A percentile compares a stretch with the other conserved stretches of the same genome.
phyloP scores from a whole-genome alignment of 169 alveolate genomes.

The Cryptosporidium xiaoi region DNA sequence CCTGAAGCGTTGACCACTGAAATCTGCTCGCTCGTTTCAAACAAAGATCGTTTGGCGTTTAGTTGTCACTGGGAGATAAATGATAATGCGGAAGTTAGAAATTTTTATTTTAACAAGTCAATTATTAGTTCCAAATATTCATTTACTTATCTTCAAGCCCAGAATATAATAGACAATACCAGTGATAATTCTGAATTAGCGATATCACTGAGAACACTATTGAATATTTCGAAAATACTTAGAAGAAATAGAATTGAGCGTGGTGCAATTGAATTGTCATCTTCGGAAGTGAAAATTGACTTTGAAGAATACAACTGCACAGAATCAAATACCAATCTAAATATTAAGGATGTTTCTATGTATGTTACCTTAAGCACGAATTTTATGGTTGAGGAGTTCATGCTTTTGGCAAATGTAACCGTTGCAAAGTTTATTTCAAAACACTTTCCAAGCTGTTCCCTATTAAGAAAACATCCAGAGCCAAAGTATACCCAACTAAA shows the following conservation, averaged over 20 bases:
- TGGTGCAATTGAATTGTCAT: constrained; percentile 96
- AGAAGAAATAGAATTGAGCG: constrained; percentile 89
- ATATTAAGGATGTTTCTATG: constrained; percentile 18
- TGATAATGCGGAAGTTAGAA: constrained; percentile 84
- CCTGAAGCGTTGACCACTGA: constrained; percentile 96
- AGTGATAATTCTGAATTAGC: constrained; percentile 85
- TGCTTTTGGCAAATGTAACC: constrained; percentile 97
- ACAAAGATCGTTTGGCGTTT: constrained; percentile 93
- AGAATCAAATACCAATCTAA: not conserved
- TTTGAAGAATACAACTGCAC: constrained; percentile 80
- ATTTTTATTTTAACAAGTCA: constrained; percentile 86
- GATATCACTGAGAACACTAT: constrained; percentile 85
- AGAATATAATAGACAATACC: constrained; percentile 87
- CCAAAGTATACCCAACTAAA: constrained; percentile 93
- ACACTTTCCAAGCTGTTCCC: constrained; percentile 91
- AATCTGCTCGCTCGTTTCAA: constrained; percentile 92
- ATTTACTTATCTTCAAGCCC: constrained; percentile 91
- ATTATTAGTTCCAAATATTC: constrained; percentile 92
- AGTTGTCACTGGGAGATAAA: constrained; percentile 94
- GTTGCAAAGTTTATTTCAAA: constrained; percentile 92
- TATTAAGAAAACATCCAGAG: constrained; percentile 95
- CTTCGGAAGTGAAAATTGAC: constrained; percentile 94
- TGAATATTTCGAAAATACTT: constrained; percentile 86
- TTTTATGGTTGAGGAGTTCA: constrained; percentile 96
- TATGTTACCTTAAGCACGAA: constrained; percentile 75